Percentiles rank a stretch among this genome's conserved stretches.
phyloP scores from a whole-genome alignment of 2,329 filamentous ascomycete species.

The Didymella glomerata region DNA sequence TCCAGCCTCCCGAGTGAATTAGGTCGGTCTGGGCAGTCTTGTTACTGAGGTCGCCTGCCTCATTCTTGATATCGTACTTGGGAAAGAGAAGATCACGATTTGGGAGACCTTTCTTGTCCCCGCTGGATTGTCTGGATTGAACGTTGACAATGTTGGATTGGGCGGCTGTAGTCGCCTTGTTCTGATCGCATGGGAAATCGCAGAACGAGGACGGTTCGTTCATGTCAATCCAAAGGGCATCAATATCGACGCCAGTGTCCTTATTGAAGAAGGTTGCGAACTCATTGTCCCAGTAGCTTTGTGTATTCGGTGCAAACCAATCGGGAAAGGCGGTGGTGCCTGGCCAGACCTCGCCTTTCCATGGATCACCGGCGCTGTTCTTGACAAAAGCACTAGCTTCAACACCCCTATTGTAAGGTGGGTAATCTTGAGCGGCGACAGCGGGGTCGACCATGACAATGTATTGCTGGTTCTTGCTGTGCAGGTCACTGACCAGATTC shows the following conservation, averaged over 20 bases:
- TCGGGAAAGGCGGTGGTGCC: constrained; percentile 76
- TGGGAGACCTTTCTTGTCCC: constrained; percentile 65
- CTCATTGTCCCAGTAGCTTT: constrained; percentile 73
- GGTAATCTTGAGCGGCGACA: constrained; percentile 58
- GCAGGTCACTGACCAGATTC: constrained; percentile 70
- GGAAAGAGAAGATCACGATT: constrained; percentile 70
- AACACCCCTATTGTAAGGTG: constrained; percentile 68
- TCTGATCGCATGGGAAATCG: constrained; percentile 58
- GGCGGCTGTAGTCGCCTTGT: constrained; percentile 38
- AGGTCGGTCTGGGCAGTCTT: constrained; percentile 70
- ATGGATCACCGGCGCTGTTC: constrained; percentile 62
- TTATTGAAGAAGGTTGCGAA: constrained; percentile 72
- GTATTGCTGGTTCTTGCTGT: constrained; percentile 72
- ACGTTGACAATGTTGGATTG: constrained; percentile 16
- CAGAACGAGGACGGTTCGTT: constrained; percentile 48
- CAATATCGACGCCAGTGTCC: constrained; percentile 73
- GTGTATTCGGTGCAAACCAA: constrained; percentile 74
- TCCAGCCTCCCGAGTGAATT: constrained; percentile 70
- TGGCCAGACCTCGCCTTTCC: constrained; percentile 76
- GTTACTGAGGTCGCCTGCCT: constrained; percentile 55
- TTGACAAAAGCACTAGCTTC: constrained; percentile 63
- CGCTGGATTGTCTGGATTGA: constrained; percentile 26
- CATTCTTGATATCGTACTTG: constrained; percentile 71
- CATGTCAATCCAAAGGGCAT: constrained; percentile 63
- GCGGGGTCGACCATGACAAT: constrained; percentile 82